Evolutionary conservation across 2,329 filamentous ascomycete species (phyloP).

Genomic region (Domatiomyces catenatus): DNA sequence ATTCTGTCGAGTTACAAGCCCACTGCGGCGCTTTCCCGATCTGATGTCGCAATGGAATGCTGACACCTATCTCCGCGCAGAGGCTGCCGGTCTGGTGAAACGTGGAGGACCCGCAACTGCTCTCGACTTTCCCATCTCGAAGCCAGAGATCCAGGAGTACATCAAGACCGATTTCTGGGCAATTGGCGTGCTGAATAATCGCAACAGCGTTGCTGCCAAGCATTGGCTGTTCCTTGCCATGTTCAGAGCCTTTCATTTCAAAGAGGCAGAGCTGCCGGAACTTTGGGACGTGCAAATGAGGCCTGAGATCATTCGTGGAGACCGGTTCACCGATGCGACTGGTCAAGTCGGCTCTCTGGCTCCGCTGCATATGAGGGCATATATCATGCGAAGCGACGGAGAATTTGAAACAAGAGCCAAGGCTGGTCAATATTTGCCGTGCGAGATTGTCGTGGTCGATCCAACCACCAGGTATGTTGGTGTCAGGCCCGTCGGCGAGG

Average conservation of each 20-base stretch:
- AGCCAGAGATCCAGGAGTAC: conserved; percentile 32
- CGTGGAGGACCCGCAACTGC: neutral
- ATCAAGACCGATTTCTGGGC: conserved; percentile 29
- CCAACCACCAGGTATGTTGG: neutral
- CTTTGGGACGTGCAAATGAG: conserved; percentile 16
- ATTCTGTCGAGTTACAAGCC: conserved; percentile 46
- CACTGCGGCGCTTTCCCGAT: conserved; percentile 45
- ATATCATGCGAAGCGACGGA: conserved; percentile 3
- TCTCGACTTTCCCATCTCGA: conserved; percentile 35
- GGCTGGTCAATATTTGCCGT: conserved; percentile 8
- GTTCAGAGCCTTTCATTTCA: conserved; percentile 43
- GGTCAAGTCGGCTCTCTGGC: conserved; percentile 7
- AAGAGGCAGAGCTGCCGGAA: conserved; percentile 36
- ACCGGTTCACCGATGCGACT: conserved; percentile 4
- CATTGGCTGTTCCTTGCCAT: conserved; percentile 40
- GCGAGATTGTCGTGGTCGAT: conserved; percentile 12
- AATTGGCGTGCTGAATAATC: conserved; percentile 14
- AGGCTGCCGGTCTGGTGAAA: conserved; percentile 29
- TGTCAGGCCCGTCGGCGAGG: conserved; percentile 5
- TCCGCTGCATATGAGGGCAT: conserved; percentile 5
- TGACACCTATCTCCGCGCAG: conserved; percentile 44
- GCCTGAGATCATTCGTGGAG: neutral
- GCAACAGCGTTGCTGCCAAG: conserved; percentile 16
- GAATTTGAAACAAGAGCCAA: conserved; percentile 8
- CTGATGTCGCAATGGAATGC: conserved; percentile 50